Evolutionary conservation across 2,329 filamentous ascomycete species (phyloP).

Genomic region (Diplodia corticola): DNA sequence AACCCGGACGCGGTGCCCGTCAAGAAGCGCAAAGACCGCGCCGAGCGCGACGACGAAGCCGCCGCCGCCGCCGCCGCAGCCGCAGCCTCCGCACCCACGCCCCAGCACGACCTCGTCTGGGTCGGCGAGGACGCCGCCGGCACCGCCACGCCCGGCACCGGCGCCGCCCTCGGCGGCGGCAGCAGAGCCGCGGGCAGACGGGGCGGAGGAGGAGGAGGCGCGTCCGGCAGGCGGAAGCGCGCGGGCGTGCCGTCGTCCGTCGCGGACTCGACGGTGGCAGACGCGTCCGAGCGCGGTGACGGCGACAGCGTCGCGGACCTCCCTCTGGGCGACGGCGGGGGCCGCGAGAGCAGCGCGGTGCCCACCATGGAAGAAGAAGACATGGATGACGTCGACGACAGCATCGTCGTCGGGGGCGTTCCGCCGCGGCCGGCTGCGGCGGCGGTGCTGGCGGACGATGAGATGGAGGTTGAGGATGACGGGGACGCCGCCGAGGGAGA

Average conservation of each 20-base stretch:
- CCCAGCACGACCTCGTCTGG: constrained; percentile 20
- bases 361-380: constrained; percentile 18
- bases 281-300: neutral
- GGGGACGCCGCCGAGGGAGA: constrained; percentile 26
- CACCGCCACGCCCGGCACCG: neutral
- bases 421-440: neutral
- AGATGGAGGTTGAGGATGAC: constrained; percentile 16
- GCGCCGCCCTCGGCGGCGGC: neutral
- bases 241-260: neutral
- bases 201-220: neutral
- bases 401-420: neutral
- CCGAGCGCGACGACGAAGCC: constrained; percentile 17
- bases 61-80: neutral
- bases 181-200: neutral
- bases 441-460: constrained; percentile 3
- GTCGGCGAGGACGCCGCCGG: constrained; percentile 21
- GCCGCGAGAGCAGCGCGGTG: constrained; percentile 16
- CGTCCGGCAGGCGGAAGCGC: constrained; percentile 5
- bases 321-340: neutral
- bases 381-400: neutral
- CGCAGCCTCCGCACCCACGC: neutral
- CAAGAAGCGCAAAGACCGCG: constrained; percentile 16
- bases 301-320: constrained; percentile 5
- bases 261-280: neutral
- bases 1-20: constrained; percentile 19